These are phyloP conservation scores for Penicillium brasilianum DNA, from an alignment of 2,329 filamentous ascomycete genomes.

Conservation along the genomic window DNA sequence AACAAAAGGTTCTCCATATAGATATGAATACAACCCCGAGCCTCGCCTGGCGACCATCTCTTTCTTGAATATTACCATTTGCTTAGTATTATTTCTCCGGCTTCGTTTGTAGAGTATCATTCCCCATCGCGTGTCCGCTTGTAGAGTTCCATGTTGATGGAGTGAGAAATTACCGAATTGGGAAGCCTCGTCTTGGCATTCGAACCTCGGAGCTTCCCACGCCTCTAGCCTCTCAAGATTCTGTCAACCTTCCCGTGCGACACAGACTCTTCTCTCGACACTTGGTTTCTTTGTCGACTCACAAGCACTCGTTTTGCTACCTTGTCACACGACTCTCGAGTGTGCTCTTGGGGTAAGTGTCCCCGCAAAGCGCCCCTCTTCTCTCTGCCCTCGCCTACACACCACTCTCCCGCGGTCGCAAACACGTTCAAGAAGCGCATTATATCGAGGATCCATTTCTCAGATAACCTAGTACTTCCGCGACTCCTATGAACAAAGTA, in stretches of 20 bases:
- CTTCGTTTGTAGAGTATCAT: background rate
- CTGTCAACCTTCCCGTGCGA: constrained; percentile 5
- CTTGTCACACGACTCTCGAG: constrained; percentile 1
- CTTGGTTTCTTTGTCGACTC: background rate
- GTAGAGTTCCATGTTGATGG: background rate
- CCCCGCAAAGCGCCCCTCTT: constrained; percentile 21
- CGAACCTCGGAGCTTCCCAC: constrained; percentile 27
- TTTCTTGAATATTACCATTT: background rate
- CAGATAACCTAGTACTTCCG: background rate
- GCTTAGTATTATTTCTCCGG: background rate
- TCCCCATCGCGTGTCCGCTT: background rate
- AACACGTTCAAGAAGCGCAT: background rate
- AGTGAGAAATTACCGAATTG: constrained; percentile 29
- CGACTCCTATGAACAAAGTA: background rate
- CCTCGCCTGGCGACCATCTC: constrained; percentile 10
- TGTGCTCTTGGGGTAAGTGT: constrained; percentile 25
- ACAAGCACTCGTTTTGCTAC: background rate
- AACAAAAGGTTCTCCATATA: constrained; percentile 21
- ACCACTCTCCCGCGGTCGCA: constrained; percentile 12
- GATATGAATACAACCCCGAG: constrained; percentile 26
- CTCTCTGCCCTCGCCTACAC: constrained; percentile 11
- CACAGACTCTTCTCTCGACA: constrained; percentile 4
- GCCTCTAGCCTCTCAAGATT: constrained; percentile 2
- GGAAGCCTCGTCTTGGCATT: constrained; percentile 30
- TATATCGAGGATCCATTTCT: background rate